These are phyloP conservation scores for Pleurotus ostreatus DNA, from an alignment of 768 basidiomycete genomes.

Conservation along the genomic window DNA sequence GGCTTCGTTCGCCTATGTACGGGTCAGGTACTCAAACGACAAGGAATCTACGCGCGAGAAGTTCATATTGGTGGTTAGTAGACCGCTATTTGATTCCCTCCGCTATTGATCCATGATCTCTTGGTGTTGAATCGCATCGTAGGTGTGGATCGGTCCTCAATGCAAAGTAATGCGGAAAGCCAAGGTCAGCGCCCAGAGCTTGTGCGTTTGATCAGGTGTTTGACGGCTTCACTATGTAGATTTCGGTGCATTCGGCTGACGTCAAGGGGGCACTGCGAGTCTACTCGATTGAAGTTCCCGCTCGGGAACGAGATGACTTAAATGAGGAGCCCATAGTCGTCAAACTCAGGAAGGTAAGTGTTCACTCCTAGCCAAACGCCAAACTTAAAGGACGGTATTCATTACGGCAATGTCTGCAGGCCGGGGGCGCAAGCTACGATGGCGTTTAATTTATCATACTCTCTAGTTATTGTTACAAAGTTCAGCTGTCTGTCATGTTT, in stretches of 20 bases:
- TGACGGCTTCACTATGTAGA: constrained; percentile 36
- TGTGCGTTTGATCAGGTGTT: neutral
- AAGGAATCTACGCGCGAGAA: constrained; percentile 86
- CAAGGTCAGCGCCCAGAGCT: constrained; percentile 52
- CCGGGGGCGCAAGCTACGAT: constrained; percentile 87
- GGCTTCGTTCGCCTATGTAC: constrained; percentile 82
- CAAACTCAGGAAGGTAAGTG: constrained; percentile 70
- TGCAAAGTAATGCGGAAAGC: constrained; percentile 93
- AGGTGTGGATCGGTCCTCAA: constrained; percentile 74
- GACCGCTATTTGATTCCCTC: constrained; percentile 10
- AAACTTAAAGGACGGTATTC: neutral
- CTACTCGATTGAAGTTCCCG: constrained; percentile 87
- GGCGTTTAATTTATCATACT: constrained; percentile 47
- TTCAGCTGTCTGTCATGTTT: neutral
- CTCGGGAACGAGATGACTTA: constrained; percentile 78
- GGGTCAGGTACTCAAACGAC: constrained; percentile 83
- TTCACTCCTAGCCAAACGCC: constrained; percentile 10
- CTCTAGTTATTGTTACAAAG: neutral
- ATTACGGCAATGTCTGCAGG: constrained; percentile 38
- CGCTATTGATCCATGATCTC: constrained; percentile 7
- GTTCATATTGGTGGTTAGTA: constrained; percentile 68
- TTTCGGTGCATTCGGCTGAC: constrained; percentile 88
- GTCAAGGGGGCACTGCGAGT: constrained; percentile 77
- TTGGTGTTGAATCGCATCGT: neutral
- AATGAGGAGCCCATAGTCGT: constrained; percentile 83